Evolutionary conservation across 2,329 filamentous ascomycete species (phyloP).

Genomic region (Furcasterigmium furcatum): DNA sequence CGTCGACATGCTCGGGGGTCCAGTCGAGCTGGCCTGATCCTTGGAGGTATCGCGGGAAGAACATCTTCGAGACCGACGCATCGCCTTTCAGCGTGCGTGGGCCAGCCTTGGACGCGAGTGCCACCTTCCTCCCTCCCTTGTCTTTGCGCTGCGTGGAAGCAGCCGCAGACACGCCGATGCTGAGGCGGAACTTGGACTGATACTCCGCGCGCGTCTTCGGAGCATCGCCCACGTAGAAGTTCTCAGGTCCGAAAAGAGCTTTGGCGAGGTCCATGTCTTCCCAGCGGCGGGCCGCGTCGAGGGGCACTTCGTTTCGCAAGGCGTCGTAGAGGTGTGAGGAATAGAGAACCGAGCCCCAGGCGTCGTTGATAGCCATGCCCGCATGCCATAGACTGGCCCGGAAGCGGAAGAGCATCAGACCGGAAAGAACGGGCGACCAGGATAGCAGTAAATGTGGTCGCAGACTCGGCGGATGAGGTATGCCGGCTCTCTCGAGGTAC

Average conservation of each 20-base stretch:
- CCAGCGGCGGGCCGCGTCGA: constrained; percentile 23
- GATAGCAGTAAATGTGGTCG: not conserved
- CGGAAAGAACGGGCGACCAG: constrained; percentile 29
- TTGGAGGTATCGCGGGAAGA: constrained; percentile 26
- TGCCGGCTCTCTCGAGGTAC: not conserved
- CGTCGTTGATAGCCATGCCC: constrained; percentile 27
- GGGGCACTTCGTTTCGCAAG: constrained; percentile 20
- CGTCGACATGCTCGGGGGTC: constrained; percentile 27
- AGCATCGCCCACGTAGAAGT: constrained; percentile 32
- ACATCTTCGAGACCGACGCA: constrained; percentile 29
- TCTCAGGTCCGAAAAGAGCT: constrained; percentile 20
- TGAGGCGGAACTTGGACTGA: constrained; percentile 25
- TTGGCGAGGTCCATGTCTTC: constrained; percentile 33
- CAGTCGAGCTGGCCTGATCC: constrained; percentile 17
- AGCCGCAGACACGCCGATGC: constrained; percentile 30
- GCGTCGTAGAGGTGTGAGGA: constrained; percentile 39
- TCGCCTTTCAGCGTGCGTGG: constrained; percentile 23
- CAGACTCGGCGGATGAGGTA: not conserved
- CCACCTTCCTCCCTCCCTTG: constrained; percentile 15
- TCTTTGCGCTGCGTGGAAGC: constrained; percentile 16
- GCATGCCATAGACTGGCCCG: constrained; percentile 25
- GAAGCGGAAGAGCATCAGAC: constrained; percentile 28
- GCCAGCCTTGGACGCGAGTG: constrained; percentile 11
- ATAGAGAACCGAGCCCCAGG: constrained; percentile 34
- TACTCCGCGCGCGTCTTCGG: constrained; percentile 11